Evolutionary conservation across 108 stramenopile genomes (phyloP).

Genomic region (Nitzschia putrida): DNA sequence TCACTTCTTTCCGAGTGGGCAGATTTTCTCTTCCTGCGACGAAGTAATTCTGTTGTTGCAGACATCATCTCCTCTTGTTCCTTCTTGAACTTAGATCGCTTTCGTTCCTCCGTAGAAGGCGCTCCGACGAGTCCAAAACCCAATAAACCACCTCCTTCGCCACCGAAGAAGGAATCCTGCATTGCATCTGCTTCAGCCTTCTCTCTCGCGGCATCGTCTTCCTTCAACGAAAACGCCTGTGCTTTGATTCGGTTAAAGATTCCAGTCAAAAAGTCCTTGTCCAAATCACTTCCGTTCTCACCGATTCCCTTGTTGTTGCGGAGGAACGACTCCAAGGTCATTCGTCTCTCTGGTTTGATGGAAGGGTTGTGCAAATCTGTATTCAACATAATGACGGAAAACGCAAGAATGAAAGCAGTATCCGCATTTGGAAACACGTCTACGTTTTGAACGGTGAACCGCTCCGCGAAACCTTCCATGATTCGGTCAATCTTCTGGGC

Average conservation of each 20-base stretch:
- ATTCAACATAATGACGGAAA: constrained; percentile 99
- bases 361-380: constrained; percentile 99
- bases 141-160: constrained; percentile 69
- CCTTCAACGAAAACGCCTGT: constrained; percentile 93
- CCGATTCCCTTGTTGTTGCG: constrained; percentile 96
- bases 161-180: constrained; percentile 32
- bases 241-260: constrained; percentile 95
- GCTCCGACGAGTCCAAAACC: constrained; percentile 57
- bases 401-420: constrained; percentile 97
- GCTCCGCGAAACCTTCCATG: constrained; percentile 99
- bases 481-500: constrained; percentile 99
- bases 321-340: constrained; percentile 94
- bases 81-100: constrained; percentile 81
- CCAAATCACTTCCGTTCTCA: constrained; percentile 90
- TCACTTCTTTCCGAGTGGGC: constrained; percentile 17
- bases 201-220: constrained; percentile 89
- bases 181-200: constrained; percentile 47
- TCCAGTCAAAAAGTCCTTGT: constrained; percentile 82
- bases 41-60: constrained; percentile 73
- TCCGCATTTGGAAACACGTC: constrained; percentile 95
- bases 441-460: constrained; percentile 85
- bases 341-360: constrained; percentile 89
- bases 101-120: constrained; percentile 65
- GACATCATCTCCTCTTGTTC: constrained; percentile 95
- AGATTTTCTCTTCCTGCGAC: constrained; percentile 23